These are phyloP conservation scores for Deinandra increscens DNA, from an alignment of 129 eudicot species.

Conservation along the genomic window DNA sequence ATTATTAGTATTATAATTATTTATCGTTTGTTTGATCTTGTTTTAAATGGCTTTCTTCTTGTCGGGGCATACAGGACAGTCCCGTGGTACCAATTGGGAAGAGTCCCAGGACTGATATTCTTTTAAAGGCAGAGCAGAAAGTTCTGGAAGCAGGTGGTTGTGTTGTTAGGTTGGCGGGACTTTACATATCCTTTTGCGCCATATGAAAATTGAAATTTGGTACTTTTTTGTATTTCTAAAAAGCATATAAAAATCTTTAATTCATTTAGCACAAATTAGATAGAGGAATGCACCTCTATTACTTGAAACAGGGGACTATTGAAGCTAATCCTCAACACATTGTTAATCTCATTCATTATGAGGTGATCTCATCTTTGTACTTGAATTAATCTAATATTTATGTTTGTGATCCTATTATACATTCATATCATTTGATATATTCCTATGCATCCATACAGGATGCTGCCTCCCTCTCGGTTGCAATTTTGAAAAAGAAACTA, in stretches of 20 bases:
- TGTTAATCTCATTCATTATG: slow-evolving; percentile 90
- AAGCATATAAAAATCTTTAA: slow-evolving; percentile 39
- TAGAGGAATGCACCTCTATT: slow-evolving; percentile 84
- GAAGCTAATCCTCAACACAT: slow-evolving; percentile 84
- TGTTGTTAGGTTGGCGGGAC: slow-evolving; percentile 94
- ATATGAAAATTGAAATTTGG: slow-evolving; percentile 1
- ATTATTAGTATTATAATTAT: not conserved
- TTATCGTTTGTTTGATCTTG: not conserved
- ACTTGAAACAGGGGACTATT: slow-evolving; percentile 63
- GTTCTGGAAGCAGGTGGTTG: slow-evolving; percentile 78
- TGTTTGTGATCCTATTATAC: slow-evolving; percentile 1
- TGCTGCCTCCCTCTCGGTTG: slow-evolving; percentile 79
- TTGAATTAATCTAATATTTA: slow-evolving; percentile 4
- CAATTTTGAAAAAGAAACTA: slow-evolving; percentile 75
- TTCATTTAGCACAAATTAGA: slow-evolving; percentile 61
- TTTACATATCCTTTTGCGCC: slow-evolving; percentile 78
- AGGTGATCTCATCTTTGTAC: slow-evolving; percentile 42
- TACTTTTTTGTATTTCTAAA: not conserved
- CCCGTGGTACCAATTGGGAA: slow-evolving; percentile 88
- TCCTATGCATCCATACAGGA: slow-evolving; percentile 44
- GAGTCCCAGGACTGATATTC: slow-evolving; percentile 92
- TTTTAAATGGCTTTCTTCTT: slow-evolving; percentile 2
- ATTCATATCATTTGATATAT: not conserved
- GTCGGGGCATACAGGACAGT: slow-evolving; percentile 50
- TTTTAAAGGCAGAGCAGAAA: slow-evolving; percentile 76